A percentile compares a stretch with the other conserved stretches of the same genome.
These are phyloP conservation scores for Claviceps sp. DNA, from an alignment of 2,329 filamentous ascomycete species.

Conservation along the genomic window DNA sequence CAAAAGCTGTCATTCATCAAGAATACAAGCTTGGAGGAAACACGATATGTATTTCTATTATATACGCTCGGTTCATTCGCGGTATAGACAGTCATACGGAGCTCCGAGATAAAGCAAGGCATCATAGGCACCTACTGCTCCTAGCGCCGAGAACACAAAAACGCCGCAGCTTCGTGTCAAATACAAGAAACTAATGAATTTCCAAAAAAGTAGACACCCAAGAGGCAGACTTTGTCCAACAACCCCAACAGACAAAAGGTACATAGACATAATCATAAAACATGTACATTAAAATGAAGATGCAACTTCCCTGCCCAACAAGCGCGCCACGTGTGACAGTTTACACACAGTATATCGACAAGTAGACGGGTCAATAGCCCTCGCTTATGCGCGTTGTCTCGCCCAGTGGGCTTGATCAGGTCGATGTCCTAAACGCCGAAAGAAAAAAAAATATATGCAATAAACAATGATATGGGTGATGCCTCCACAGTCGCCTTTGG, in stretches of 20 bases:
- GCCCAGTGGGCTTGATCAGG: not conserved
- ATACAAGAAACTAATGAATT: not conserved
- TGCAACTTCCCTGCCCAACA: not conserved
- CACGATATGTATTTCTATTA: too few relatives aligned
- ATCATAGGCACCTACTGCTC: too few relatives aligned
- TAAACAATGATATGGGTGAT: not conserved
- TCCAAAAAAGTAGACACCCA: not conserved
- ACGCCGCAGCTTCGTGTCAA: not conserved
- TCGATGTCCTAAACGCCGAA: not conserved
- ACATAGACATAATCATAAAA: not conserved
- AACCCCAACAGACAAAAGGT: not conserved
- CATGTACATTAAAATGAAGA: conserved; percentile 1
- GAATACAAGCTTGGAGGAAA: too few relatives aligned
- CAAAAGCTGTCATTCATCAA: too few relatives aligned
- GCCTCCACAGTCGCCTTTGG: not conserved
- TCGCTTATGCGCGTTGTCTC: not conserved
- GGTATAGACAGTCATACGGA: too few relatives aligned
- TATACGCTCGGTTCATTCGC: too few relatives aligned
- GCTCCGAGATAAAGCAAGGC: too few relatives aligned
- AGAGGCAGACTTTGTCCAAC: too few relatives aligned
- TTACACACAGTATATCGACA: not conserved
- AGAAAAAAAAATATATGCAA: not conserved
- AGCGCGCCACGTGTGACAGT: not conserved
- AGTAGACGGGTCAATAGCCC: too few relatives aligned
- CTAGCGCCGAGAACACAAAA: too few relatives aligned